A percentile compares a stretch with the other conserved stretches of the same genome.
Evolutionary conservation across 164 flowering plant genomes (phyloP).

Genomic region (Sextonia rubra): DNA sequence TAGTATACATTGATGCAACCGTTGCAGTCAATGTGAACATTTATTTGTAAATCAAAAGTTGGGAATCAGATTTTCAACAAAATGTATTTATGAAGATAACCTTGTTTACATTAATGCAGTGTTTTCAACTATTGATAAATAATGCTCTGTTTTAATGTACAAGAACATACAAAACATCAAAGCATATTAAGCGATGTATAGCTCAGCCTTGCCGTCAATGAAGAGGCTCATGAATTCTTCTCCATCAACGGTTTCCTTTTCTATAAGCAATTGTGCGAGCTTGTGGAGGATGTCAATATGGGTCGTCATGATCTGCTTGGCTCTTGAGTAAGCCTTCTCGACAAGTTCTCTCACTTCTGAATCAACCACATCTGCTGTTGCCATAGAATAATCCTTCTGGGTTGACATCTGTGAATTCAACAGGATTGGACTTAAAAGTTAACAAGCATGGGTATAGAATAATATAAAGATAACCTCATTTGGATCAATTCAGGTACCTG

Average conservation of each 20-base stretch:
- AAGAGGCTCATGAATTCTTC: constrained; percentile 98
- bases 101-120: constrained; percentile 13
- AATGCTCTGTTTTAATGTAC: constrained; percentile 4
- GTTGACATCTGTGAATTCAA: constrained; percentile 71
- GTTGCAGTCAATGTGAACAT: constrained; percentile 17
- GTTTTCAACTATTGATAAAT: constrained; percentile 3
- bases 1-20: constrained; percentile 4
- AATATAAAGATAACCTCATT: background rate
- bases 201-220: constrained; percentile 91
- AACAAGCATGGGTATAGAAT: background rate
- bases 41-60: constrained; percentile 12
- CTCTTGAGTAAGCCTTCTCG: constrained; percentile 75
- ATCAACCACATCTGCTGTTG: constrained; percentile 95
- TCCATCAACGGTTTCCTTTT: constrained; percentile 95
- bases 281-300: constrained; percentile 93
- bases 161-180: constrained; percentile 14
- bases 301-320: constrained; percentile 63
- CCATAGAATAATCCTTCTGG: constrained; percentile 97
- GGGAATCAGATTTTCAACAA: constrained; percentile 16
- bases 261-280: constrained; percentile 87
- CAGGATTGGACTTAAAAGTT: background rate
- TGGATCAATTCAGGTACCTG: constrained; percentile 36
- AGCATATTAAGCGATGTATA: constrained; percentile 43
- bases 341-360: constrained; percentile 92
- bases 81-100: constrained; percentile 30